phyloP scores from a whole-genome alignment of 345 rosid genomes.

The Lepidium aucheri region DNA sequence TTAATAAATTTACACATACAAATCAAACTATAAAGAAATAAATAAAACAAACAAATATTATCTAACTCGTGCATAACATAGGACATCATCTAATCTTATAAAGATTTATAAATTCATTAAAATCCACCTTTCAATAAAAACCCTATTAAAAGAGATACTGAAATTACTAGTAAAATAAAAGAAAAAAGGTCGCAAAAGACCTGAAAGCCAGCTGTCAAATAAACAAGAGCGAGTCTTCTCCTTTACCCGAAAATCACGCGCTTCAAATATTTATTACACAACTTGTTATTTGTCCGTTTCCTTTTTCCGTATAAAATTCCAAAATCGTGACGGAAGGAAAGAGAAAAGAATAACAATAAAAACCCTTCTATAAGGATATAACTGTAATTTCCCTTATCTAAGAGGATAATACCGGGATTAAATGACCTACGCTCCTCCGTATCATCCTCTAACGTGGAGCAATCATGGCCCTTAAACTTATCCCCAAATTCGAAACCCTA shows the following conservation, averaged over 20 bases:
- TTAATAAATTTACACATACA: no score
- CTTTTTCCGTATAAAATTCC: neutral
- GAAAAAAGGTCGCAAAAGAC: neutral
- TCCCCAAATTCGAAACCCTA: slow-evolving; percentile 44
- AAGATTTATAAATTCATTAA: no score
- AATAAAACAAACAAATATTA: no score
- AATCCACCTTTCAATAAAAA: no score
- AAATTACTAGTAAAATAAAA: neutral
- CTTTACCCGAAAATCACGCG: slow-evolving; percentile 34
- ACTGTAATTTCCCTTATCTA: rapidly evolving
- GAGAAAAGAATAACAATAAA: neutral
- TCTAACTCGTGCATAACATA: no score
- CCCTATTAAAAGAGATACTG: neutral
- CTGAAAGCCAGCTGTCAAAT: slow-evolving; percentile 26
- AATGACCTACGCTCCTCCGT: neutral
- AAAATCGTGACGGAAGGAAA: slow-evolving; percentile 14
- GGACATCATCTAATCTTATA: no score
- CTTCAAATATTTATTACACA: slow-evolving; percentile 20
- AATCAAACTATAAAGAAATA: no score
- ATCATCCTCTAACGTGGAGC: slow-evolving; percentile 19
- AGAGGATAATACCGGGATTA: slow-evolving; percentile 35
- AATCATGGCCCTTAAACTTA: slow-evolving; percentile 55
- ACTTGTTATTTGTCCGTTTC: slow-evolving; percentile 32
- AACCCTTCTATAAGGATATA: neutral
- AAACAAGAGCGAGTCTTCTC: slow-evolving; percentile 14